Evolutionary conservation across 441 rosid genomes (phyloP), one percentile per base, ranked within the genome.

Genomic region (Euphorbia corollata): DNA sequence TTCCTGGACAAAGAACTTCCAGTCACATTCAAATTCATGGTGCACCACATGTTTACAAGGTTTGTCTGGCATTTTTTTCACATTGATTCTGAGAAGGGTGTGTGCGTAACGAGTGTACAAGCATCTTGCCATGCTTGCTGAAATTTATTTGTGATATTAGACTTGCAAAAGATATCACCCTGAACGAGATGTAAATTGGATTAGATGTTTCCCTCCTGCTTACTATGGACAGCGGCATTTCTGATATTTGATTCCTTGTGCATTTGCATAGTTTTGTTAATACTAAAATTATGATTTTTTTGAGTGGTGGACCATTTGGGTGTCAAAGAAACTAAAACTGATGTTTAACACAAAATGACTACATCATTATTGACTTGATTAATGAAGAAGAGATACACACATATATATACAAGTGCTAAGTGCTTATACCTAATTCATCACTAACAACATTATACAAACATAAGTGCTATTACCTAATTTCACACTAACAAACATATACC

Each of bases 1-100:
- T 90, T 81, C 98, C 98, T 70, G 95, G 97, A 70, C 98, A 95
- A 86, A 85, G 81, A 80, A 92, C 93, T 71, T 92, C 98, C 69
- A 90, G 85, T 79, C 85, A 82, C 76, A 74, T 90, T 79, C 96
- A 87, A 72, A 90, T 95, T 76, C 88, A 85, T 45, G 99, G 96
- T 67, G 98, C 97, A 43, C 97, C 98, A 54, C 83, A 90, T 70
- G 94, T 92, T 75, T 86, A 78, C 78, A 89, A 90, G 98, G 99
- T 90, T 81, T 41, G 68, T 50, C 73, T 68, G 57, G 61, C 68
- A 74, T 61, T 43, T 39, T n/a, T 36, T 32, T 57, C 20, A n/a
- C 32, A 43, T 41, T 43, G 11, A 39, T 38, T 27, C 4, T 27
- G 56, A 18, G 41, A 12, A 24, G 16, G 59, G 19, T 13, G 16